Conservation (phyloP, 306 rosid genomes). For the Hippophae rhamnoides region DNA sequence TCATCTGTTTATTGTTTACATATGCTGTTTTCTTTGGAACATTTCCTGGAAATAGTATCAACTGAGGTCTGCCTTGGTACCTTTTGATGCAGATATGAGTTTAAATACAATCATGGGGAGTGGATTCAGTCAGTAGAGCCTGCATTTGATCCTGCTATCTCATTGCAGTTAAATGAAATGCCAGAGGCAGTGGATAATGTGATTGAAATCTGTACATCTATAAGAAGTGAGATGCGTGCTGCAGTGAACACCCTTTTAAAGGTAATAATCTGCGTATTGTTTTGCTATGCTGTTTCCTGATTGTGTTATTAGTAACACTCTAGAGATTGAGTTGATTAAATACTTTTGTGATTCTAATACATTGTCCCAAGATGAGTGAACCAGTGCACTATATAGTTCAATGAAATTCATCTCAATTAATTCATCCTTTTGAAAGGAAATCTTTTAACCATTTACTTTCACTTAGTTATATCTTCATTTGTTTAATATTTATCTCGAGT, state of each 20-base stretch:
- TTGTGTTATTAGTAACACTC: too few relatives aligned
- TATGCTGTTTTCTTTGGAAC: neutral
- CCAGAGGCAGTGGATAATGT: slow-evolving; percentile 40
- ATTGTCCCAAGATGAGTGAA: too few relatives aligned
- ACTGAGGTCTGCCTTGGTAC: slow-evolving; percentile 7
- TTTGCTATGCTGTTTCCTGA: too few relatives aligned
- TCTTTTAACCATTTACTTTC: neutral
- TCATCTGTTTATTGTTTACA: too few relatives aligned
- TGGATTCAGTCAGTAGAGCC: slow-evolving; percentile 74
- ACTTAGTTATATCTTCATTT: neutral
- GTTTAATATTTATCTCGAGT: neutral
- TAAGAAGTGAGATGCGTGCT: slow-evolving; percentile 59
- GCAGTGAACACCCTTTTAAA: slow-evolving; percentile 67
- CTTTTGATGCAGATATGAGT: slow-evolving; percentile 55
- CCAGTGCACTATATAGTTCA: too few relatives aligned
- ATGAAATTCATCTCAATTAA: too few relatives aligned
- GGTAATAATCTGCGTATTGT: slow-evolving; percentile 32
- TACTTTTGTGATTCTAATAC: too few relatives aligned
- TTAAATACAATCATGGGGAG: slow-evolving; percentile 46
- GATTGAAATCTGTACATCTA: slow-evolving; percentile 48
- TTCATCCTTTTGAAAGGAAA: too few relatives aligned
- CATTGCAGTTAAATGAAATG: slow-evolving; percentile 41
- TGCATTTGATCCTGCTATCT: slow-evolving; percentile 45
- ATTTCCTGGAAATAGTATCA: neutral
- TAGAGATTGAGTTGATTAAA: too few relatives aligned